Percentiles rank a stretch among this genome's conserved stretches.
These are phyloP conservation scores for Proliferodiscus dingleyae DNA, from an alignment of 2,329 filamentous ascomycete genomes.

Conservation along the genomic window DNA sequence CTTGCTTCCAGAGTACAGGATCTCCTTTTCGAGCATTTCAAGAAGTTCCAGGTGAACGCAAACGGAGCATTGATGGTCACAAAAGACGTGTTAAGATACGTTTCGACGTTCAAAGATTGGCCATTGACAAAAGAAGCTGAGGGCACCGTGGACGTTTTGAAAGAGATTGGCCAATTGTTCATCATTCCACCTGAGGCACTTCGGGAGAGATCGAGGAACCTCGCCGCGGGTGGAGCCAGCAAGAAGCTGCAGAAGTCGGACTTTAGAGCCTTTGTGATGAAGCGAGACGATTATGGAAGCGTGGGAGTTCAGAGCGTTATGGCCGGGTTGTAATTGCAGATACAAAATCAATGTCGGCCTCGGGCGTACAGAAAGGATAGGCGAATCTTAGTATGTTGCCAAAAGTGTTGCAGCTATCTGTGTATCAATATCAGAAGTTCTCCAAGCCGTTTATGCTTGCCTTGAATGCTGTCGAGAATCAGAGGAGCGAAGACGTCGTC, in stretches of 20 bases:
- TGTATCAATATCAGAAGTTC: too few species aligned
- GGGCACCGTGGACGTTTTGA: conserved; percentile 73
- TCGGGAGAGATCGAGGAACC: conserved; percentile 61
- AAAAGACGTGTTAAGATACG: conserved; percentile 93
- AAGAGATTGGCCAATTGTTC: conserved; percentile 92
- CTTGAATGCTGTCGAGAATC: too few species aligned
- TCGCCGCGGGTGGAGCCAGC: conserved; percentile 40
- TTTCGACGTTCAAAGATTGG: conserved; percentile 80
- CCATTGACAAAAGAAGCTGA: conserved; percentile 64
- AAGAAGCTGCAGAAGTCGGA: conserved; percentile 61
- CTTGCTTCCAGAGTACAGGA: conserved; percentile 73
- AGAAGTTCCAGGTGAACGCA: conserved; percentile 87
- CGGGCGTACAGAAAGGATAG: background rate
- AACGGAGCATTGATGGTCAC: conserved; percentile 92
- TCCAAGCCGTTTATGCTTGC: too few species aligned
- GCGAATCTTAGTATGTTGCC: background rate
- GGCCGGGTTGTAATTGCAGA: conserved; percentile 37
- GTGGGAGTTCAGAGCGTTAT: conserved; percentile 80
- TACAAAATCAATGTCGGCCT: background rate
- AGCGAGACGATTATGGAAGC: conserved; percentile 76
- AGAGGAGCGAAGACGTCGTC: too few species aligned
- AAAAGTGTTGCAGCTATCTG: too few species aligned
- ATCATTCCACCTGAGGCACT: conserved; percentile 82
- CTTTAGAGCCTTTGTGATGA: conserved; percentile 79
- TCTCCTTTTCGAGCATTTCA: conserved; percentile 86